Base-by-base conservation (phyloP, 2,329 filamentous ascomycete species). In the Aureobasidium sp. region DNA sequence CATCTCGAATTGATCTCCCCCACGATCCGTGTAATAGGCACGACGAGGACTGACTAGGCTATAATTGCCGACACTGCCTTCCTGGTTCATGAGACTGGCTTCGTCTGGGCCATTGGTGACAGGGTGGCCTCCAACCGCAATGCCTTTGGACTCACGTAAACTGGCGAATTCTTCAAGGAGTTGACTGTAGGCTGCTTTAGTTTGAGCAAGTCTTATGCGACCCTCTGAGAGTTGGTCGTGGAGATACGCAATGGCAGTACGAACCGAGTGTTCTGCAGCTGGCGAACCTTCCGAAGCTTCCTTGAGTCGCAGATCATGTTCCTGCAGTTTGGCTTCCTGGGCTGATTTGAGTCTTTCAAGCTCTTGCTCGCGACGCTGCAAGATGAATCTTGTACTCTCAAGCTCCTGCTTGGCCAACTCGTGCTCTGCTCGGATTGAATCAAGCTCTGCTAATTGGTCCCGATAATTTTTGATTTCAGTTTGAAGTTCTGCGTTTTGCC, bases 401-500 rank as follows among this genome's bases (percentile, higher is more conserved):
- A 81, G 79, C 24, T 79, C 75, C n/a, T 78, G 74, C 41, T 79
- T 74, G 1, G 79, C 76, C 17, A 70, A 69, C 51, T 83, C 75
- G 39, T 80, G 75, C 56, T 83, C 79, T 32, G 78, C 71, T 60
- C 88, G 83, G 39, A 77, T 77, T 16, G 47, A 39, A 29, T 53
- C 74, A 35, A 80, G 75, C 55, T 83, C 79, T 29, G 78, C 71
- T 60, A 88, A 82, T 40, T 78, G 78, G 37, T 80, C 79, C 62
- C 88, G 83, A 52, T 79, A 79, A 41, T 82, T 78, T 2, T 80
- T 76, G 56, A 87, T 75, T 17, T 78, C 76, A 14, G 76, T 74
- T n/a, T 79, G 78, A 24, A 88, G 71, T 24, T 79, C 75, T 19
- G 77, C 72, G 2, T 86, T 76, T 59, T 86, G 79, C 1, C 70